Conservation (phyloP, 768 basidiomycete genomes). For the Leccinum truebloodii region DNA sequence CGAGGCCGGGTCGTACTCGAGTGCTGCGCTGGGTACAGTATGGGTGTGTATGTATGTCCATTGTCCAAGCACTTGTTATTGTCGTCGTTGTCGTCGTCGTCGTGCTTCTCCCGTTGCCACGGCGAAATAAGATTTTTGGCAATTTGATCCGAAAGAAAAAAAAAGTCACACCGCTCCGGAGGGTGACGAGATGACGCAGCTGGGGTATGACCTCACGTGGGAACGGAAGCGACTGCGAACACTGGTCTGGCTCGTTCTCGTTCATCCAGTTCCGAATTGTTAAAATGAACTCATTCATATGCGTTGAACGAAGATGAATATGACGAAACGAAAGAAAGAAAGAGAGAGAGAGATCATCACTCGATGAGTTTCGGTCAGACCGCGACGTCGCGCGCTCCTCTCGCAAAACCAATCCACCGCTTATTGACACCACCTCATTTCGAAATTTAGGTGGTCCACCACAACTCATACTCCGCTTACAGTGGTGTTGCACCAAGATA, state of each 20-base stretch:
- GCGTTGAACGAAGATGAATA: neutral
- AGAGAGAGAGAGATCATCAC: neutral
- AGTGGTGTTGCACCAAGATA: constrained; percentile 9
- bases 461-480: constrained; percentile 12
- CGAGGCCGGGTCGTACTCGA: neutral
- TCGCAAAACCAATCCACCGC: constrained; percentile 1
- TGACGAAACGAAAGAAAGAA: neutral
- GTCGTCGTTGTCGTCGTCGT: constrained; percentile 2
- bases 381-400: neutral
- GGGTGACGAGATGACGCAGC: constrained; percentile 30
- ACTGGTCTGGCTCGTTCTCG: neutral
- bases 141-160: constrained; percentile 28
- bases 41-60: neutral
- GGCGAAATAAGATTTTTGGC: constrained; percentile 27
- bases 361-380: neutral
- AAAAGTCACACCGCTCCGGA: neutral
- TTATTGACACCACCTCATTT: constrained; percentile 1
- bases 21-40: neutral
- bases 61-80: neutral
- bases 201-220: constrained; percentile 21
- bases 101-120: constrained; percentile 7
- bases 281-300: neutral
- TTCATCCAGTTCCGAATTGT: neutral
- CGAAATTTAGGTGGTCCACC: neutral
- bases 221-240: neutral